These are phyloP conservation scores for Mycena filopes DNA, from an alignment of 768 basidiomycete genomes.

Conservation along the genomic window DNA sequence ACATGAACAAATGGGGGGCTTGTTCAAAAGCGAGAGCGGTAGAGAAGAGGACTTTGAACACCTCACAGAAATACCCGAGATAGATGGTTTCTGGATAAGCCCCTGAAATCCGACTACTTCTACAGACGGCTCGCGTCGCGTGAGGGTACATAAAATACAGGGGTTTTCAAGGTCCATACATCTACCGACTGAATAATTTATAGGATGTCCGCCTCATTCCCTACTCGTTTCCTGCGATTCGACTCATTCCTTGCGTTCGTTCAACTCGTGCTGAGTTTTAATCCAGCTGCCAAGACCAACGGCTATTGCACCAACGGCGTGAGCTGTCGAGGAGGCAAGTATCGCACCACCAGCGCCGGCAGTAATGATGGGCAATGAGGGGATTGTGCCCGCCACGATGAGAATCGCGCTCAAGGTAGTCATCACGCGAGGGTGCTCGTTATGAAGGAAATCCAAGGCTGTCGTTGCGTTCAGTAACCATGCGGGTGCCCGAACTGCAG, in stretches of 20 bases:
- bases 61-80: constrained; percentile 47
- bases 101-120: too few relatives aligned
- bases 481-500: constrained; percentile 69
- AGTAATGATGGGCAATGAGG: constrained; percentile 74
- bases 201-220: not conserved
- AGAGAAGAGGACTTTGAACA: constrained; percentile 50
- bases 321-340: constrained; percentile 77
- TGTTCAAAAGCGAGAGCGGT: constrained; percentile 41
- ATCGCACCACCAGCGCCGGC: constrained; percentile 79
- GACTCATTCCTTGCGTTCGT: constrained; percentile 15
- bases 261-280: constrained; percentile 56
- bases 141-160: constrained; percentile 11
- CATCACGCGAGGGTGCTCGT: constrained; percentile 82
- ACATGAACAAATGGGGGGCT: constrained; percentile 53
- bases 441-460: constrained; percentile 78
- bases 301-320: constrained; percentile 83
- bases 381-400: constrained; percentile 81
- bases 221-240: constrained; percentile 11
- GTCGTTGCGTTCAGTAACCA: constrained; percentile 84
- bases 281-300: constrained; percentile 74
- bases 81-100: constrained; percentile 52
- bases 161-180: constrained; percentile 10
- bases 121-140: too few relatives aligned
- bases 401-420: constrained; percentile 80
- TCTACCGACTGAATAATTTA: not conserved